phyloP scores from a whole-genome alignment of 257 asterid genomes.

The Craterostigma plantagineum region DNA sequence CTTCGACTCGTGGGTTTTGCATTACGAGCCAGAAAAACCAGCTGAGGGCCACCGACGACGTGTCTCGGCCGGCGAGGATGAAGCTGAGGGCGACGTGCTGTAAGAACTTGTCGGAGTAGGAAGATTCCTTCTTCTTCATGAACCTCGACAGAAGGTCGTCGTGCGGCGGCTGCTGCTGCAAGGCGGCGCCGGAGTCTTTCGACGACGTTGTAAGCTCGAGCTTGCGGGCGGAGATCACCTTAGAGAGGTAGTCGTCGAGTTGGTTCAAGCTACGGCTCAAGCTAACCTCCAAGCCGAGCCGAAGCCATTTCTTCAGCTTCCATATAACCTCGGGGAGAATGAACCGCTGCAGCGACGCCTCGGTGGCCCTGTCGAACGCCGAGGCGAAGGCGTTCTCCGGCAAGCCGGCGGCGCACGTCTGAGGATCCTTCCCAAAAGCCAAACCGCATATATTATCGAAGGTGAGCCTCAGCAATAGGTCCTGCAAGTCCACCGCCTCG shows the following conservation, averaged over 20 bases:
- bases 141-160: slow-evolving; percentile 75
- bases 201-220: slow-evolving; percentile 42
- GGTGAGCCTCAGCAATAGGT: slow-evolving; percentile 70
- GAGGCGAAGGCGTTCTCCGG: slow-evolving; percentile 59
- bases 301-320: slow-evolving; percentile 76
- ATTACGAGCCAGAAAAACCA: slow-evolving; percentile 86
- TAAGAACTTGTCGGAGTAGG: slow-evolving; percentile 48
- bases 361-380: slow-evolving; percentile 85
- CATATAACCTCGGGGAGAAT: slow-evolving; percentile 66
- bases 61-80: slow-evolving; percentile 94
- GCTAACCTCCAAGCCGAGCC: slow-evolving; percentile 78
- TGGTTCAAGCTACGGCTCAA: slow-evolving; percentile 59
- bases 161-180: slow-evolving; percentile 15
- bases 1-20: slow-evolving; percentile 50
- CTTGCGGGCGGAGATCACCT: slow-evolving; percentile 47
- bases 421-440: slow-evolving; percentile 86
- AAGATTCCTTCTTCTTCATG: slow-evolving; percentile 73
- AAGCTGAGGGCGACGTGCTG: slow-evolving; percentile 84
- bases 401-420: slow-evolving; percentile 47
- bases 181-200: slow-evolving; percentile 18
- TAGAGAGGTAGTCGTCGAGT: slow-evolving; percentile 50
- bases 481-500: slow-evolving; percentile 63
- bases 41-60: slow-evolving; percentile 79
- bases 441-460: slow-evolving; percentile 85
- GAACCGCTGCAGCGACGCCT: slow-evolving; percentile 71